Percentiles rank a stretch among this genome's conserved stretches.
Evolutionary conservation across 2,329 filamentous ascomycete genomes (phyloP).

Genomic region (Cladosporium phlei): DNA sequence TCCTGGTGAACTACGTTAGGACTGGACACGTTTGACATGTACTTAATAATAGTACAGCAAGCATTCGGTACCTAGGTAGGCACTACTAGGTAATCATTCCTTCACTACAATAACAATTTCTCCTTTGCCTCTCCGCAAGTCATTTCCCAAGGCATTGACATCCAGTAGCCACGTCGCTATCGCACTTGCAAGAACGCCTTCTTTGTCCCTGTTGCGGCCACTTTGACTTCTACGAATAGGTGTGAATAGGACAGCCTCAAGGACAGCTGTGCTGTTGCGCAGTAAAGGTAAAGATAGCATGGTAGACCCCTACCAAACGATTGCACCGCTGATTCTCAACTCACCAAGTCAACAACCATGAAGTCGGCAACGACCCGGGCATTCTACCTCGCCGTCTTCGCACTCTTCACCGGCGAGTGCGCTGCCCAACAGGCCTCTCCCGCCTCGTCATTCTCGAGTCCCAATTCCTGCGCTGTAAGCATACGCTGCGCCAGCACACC

Average conservation of each 20-base stretch:
- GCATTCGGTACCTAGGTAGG: no score
- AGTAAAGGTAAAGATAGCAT: slow-evolving; percentile 1
- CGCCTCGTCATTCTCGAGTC: slow-evolving; percentile 20
- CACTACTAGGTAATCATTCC: no score
- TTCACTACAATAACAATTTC: no score
- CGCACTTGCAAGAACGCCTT: background rate
- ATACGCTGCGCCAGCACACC: slow-evolving; percentile 22
- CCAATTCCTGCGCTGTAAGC: slow-evolving; percentile 54
- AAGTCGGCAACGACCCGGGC: slow-evolving; percentile 13
- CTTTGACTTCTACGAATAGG: background rate
- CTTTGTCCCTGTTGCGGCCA: background rate
- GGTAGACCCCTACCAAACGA: slow-evolving; percentile 2
- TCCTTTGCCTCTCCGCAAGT: no score
- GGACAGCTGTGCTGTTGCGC: background rate
- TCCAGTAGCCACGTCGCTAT: background rate
- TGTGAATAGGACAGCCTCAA: slow-evolving; percentile 4
- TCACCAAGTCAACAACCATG: slow-evolving; percentile 5
- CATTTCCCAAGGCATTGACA: no score
- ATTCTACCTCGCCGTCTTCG: slow-evolving; percentile 60
- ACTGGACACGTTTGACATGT: no score
- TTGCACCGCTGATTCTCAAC: background rate
- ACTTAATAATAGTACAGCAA: no score
- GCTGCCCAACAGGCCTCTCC: slow-evolving; percentile 36
- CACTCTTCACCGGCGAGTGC: slow-evolving; percentile 48
- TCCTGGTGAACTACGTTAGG: no score